Base-by-base conservation (phyloP, 2,329 filamentous ascomycete genomes). In the Colletotrichum sp. region DNA sequence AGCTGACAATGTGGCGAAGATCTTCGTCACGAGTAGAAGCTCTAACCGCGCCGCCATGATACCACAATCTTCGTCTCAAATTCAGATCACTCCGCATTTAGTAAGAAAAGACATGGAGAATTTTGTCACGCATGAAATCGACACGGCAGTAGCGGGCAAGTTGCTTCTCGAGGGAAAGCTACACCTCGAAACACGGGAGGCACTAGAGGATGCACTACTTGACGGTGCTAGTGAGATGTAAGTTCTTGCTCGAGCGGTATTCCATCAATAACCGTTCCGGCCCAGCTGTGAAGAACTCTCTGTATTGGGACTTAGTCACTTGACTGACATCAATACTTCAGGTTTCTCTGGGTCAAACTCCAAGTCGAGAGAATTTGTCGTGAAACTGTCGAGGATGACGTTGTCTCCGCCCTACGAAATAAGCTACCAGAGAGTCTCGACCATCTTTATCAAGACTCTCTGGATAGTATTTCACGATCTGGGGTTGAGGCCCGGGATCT, bases 271-370 rank as follows among this genome's bases (percentile, higher is more conserved):
- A 24, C 3, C 3, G 3, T 24, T 3, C 24, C 24, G 2, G 24
- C 24, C 2, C 24, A 24, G 24, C 24, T 24, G 3, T 24, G 3
- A 24, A 24, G 3, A 3, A 3, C 2, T 24, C 24, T 24, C 2
- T 24, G 24, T 3, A 24, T 24, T 24, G 24, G 24, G 24, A 24
- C 24, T 3, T n/a, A n/a, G n/a, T n/a, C n/a, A n/a, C n/a, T n/a
- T n/a, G n/a, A n/a, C n/a, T n/a, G n/a, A n/a, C n/a, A n/a, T n/a
- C n/a, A n/a, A 24, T 24, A 24, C 24, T 24, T 24, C 24, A 24
- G 58, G 66, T 63, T 69, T 34, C 57, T 31, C 1, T 69, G 66
- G 66, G 38, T 58, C 3, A 69, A 36, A 36, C 21, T 69, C 6
- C 43, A 55, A 15, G 8, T 69, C 6, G 57, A 63, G 4, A 15